Base-by-base conservation (phyloP, 225 moss, liverwort and hornwort species). In the Ulota crispa region DNA sequence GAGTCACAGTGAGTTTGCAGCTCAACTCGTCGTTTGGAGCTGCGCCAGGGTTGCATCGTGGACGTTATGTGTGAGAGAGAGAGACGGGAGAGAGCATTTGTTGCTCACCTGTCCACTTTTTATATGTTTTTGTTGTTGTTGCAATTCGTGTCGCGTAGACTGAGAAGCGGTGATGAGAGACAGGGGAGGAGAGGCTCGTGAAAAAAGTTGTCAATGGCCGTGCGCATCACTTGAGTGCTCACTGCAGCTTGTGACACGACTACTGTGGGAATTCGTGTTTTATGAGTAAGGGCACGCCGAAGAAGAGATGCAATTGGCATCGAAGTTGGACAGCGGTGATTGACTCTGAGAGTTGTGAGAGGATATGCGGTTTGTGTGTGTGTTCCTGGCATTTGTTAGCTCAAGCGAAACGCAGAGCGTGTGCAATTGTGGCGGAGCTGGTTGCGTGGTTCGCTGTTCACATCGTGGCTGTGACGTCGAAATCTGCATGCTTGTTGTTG, bases 221-320 rank as follows among this genome's bases (percentile, higher is more conserved):
- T 32, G 56, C 10, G 50, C 50, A 50, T 50, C 28, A 43, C 65
- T 7, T 66, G 72, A 42, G 34, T 72, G 73, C 55, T 67, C 4
- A 57, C 43, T 72, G 81, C 66, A 79, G 79, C 77, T 77, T 84
- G 77, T 28, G 23, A 55, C 55, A 43, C 52, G 34, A 79, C 8
- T 19, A 45, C 39, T 34, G 78, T 43, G 78, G 30, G 41, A 32
- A 24, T 62, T 68, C 23, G 50, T 72, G 66, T 16, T 68, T 77
- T 31, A 26, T 73, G 34, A 50, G 39, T 37, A n/a, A 39, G 70
- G 70, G 59, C 64, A 11, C 30, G 2, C 47, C 36, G 54, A 41
- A 63, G 31, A 31, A 45, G 68, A 53, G 68, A 53, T 62, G 20
- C 9, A 84, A 84, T 87, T 81, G 56, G 64, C 54, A 9, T 68